A percentile compares a stretch with the other conserved stretches of the same genome.
These are phyloP conservation scores for Flaveria sonorensis DNA, from an alignment of 129 eudicot genomes.

Conservation along the genomic window DNA sequence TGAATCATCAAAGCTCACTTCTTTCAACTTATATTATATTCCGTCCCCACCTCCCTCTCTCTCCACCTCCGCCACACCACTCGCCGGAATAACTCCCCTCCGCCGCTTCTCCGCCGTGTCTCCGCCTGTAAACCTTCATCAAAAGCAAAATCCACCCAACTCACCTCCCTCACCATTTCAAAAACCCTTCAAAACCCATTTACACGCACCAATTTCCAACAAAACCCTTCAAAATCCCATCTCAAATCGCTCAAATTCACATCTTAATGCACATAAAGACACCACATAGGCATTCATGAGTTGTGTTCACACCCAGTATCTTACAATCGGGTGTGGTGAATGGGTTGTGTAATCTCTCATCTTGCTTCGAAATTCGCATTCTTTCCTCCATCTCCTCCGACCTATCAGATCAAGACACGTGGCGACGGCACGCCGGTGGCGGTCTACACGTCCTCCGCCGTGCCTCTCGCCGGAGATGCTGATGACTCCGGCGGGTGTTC, in stretches of 20 bases:
- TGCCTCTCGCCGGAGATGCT: conserved; percentile 31
- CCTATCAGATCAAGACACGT: conserved; percentile 39
- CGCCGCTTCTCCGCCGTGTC: no score
- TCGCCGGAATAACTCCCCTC: conserved; percentile 21
- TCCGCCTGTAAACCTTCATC: no score
- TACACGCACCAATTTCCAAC: not conserved
- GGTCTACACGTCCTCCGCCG: conserved; percentile 33
- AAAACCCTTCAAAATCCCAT: conserved; percentile 28
- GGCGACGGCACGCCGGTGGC: conserved; percentile 37
- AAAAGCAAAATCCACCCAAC: no score
- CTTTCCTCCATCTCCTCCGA: conserved; percentile 49
- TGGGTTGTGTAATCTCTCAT: conserved; percentile 45
- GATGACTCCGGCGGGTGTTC: conserved; percentile 48
- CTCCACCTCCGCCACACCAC: conserved; percentile 19
- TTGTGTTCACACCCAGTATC: conserved; percentile 14
- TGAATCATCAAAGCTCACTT: conserved; percentile 35
- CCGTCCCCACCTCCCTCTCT: conserved; percentile 31
- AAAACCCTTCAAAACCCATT: conserved; percentile 25
- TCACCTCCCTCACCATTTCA: not conserved
- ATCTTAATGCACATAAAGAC: not conserved
- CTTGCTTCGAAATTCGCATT: conserved; percentile 46
- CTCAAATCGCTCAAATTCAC: not conserved
- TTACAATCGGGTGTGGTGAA: conserved; percentile 26
- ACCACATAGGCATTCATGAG: conserved; percentile 39
- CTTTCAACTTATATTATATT: conserved; percentile 29